Evolutionary conservation across 2,329 filamentous ascomycete genomes (phyloP).

Genomic region (Uncinocarpus reesii): DNA sequence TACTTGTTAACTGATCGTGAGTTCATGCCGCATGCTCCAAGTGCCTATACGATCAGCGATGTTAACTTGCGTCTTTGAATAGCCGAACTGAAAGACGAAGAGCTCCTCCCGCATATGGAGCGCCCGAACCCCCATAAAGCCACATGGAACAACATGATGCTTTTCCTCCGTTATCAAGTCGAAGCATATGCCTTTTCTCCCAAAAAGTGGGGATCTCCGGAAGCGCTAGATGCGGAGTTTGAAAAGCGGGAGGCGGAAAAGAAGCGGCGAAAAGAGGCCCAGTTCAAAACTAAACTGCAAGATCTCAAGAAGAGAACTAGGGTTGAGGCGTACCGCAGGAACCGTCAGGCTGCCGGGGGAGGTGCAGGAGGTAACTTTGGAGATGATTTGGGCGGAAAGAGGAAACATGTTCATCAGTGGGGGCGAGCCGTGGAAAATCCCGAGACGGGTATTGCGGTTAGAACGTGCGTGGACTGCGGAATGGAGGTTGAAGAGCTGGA

Average conservation of each 20-base stretch:
- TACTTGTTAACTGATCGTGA: slow-evolving; percentile 85
- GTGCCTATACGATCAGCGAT: background rate
- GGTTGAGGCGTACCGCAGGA: slow-evolving; percentile 76
- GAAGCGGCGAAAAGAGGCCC: slow-evolving; percentile 76
- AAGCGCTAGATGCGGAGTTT: slow-evolving; percentile 80
- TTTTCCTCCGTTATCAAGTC: slow-evolving; percentile 86
- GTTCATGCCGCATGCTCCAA: slow-evolving; percentile 28
- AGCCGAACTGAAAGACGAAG: slow-evolving; percentile 83
- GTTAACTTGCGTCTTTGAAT: slow-evolving; percentile 8
- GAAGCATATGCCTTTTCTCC: slow-evolving; percentile 79
- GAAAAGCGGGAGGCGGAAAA: slow-evolving; percentile 66
- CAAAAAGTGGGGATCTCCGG: slow-evolving; percentile 81
- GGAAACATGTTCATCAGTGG: slow-evolving; percentile 85
- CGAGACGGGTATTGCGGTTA: slow-evolving; percentile 52
- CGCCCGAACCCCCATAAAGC: slow-evolving; percentile 91
- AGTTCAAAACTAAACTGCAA: slow-evolving; percentile 78
- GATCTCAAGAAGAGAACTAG: slow-evolving; percentile 89
- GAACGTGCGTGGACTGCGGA: slow-evolving; percentile 58
- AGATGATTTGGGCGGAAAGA: slow-evolving; percentile 56
- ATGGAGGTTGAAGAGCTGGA: slow-evolving; percentile 60
- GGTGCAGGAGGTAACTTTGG: slow-evolving; percentile 53
- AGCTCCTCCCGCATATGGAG: slow-evolving; percentile 75
- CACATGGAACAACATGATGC: slow-evolving; percentile 98
- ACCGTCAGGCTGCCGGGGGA: slow-evolving; percentile 43
- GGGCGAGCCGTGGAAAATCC: slow-evolving; percentile 49